phyloP scores from a whole-genome alignment of 73 alveolate species.

The Tetrahymena borealis region DNA sequence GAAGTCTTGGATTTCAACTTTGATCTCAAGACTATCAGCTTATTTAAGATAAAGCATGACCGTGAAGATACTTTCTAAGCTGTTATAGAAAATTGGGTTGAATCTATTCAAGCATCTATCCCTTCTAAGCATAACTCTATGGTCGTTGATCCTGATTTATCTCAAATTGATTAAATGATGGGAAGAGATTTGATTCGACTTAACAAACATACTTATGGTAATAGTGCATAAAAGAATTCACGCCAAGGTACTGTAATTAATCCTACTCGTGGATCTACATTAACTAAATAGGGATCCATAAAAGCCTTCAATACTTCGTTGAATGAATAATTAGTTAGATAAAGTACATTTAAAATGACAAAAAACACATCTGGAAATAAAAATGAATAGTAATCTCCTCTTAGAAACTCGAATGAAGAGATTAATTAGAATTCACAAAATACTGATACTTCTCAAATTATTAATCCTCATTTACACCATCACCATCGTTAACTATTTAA shows the following conservation, averaged over 20 bases:
- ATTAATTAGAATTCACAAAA: too few species aligned
- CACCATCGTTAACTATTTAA: not conserved
- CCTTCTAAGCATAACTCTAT: not conserved
- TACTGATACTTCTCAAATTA: too few species aligned
- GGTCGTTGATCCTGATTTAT: not conserved
- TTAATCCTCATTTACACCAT: not conserved
- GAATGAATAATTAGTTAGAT: not conserved
- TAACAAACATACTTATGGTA: not conserved
- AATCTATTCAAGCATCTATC: not conserved
- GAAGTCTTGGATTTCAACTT: not conserved
- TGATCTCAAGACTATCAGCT: not conserved
- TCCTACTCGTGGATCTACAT: too few species aligned
- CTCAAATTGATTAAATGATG: not conserved
- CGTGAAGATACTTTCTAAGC: not conserved
- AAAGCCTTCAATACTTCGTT: not conserved
- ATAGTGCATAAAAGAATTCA: not conserved
- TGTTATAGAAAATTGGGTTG: not conserved
- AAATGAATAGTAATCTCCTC: too few species aligned
- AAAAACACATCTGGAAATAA: not conserved
- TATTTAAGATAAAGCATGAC: not conserved
- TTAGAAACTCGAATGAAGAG: too few species aligned
- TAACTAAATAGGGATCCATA: not conserved
- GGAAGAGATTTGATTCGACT: not conserved
- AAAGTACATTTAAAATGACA: not conserved
- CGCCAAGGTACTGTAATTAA: not conserved